These are phyloP conservation scores for Raphidocelis subcapitata DNA, from an alignment of 139 green algal genomes.

Conservation along the genomic window DNA sequence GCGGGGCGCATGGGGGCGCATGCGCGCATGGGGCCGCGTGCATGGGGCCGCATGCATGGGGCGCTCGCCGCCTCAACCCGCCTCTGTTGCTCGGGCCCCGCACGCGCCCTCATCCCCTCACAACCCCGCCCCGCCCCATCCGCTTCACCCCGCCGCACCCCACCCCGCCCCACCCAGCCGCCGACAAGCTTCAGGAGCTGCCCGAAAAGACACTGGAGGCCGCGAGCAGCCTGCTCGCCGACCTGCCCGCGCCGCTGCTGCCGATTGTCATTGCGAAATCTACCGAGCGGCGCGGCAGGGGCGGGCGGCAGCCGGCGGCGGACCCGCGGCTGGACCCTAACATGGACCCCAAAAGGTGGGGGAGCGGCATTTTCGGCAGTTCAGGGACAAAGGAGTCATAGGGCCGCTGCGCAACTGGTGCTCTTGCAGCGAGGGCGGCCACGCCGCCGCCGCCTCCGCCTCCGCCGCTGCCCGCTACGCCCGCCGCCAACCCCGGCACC, in stretches of 20 bases:
- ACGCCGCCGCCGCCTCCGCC: not conserved
- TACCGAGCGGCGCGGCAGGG: slow-evolving; percentile 49
- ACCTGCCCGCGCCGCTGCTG: slow-evolving; percentile 9
- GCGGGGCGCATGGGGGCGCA: too few relatives aligned
- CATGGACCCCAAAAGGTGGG: slow-evolving; percentile 73
- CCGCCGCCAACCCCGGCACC: too few relatives aligned
- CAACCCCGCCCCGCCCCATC: too few relatives aligned
- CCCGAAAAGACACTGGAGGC: not conserved
- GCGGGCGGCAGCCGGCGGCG: slow-evolving; percentile 63
- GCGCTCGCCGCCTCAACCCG: too few relatives aligned
- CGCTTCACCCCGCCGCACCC: too few relatives aligned
- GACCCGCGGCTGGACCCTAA: slow-evolving; percentile 80
- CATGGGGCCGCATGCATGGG: too few relatives aligned
- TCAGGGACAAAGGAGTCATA: slow-evolving; percentile 62
- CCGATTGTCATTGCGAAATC: slow-evolving; percentile 4
- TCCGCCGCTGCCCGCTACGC: not conserved
- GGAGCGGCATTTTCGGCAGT: too few relatives aligned
- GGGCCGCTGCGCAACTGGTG: not conserved
- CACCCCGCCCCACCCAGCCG: not conserved
- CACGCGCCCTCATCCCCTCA: too few relatives aligned
- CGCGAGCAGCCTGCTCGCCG: not conserved
- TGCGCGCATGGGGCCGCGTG: too few relatives aligned
- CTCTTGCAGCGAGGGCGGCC: slow-evolving; percentile 8
- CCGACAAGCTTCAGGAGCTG: not conserved
- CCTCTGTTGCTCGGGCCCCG: too few relatives aligned